phyloP scores from a whole-genome alignment of 2,329 filamentous ascomycete genomes.

The Aspergillus aculeatinus region DNA sequence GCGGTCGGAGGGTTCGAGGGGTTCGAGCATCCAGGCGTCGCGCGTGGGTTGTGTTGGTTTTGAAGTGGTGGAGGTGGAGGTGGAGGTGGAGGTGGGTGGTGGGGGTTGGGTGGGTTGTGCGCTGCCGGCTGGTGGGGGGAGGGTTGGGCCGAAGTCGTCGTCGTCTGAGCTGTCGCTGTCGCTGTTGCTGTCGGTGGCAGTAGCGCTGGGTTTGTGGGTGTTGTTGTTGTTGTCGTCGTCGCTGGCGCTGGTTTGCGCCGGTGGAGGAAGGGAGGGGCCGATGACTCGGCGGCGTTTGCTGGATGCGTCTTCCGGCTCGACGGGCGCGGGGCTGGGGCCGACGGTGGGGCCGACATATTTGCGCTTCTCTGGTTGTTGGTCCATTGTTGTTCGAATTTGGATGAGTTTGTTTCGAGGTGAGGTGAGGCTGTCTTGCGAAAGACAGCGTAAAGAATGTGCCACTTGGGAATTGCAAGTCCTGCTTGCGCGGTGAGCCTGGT shows the following conservation, averaged over 20 bases:
- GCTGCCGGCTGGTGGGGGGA: constrained; percentile 32
- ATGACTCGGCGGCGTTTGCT: constrained; percentile 53
- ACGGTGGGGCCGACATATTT: constrained; percentile 18
- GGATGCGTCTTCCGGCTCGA: background rate
- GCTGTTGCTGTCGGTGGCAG: constrained; percentile 7
- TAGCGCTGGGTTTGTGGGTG: background rate
- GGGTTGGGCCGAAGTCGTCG: constrained; percentile 45
- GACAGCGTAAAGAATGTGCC: too few species aligned
- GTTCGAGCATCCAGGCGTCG: constrained; percentile 82
- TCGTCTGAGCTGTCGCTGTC: constrained; percentile 32
- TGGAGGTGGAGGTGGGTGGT: background rate
- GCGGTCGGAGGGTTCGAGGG: constrained; percentile 57
- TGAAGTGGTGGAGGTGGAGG: constrained; percentile 14
- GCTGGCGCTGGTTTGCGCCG: constrained; percentile 27
- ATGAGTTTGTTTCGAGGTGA: background rate
- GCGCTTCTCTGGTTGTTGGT: constrained; percentile 18
- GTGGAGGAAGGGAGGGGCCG: constrained; percentile 57
- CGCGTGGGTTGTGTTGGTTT: constrained; percentile 52
- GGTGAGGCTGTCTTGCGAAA: background rate
- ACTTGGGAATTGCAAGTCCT: background rate
- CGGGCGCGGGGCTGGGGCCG: background rate
- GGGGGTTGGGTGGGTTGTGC: background rate
- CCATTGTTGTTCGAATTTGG: background rate
- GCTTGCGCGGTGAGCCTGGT: background rate
- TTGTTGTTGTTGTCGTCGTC: constrained; percentile 33